These are phyloP conservation scores for Symbiodinium natans DNA, from an alignment of 73 alveolate genomes.

Conservation along the genomic window DNA sequence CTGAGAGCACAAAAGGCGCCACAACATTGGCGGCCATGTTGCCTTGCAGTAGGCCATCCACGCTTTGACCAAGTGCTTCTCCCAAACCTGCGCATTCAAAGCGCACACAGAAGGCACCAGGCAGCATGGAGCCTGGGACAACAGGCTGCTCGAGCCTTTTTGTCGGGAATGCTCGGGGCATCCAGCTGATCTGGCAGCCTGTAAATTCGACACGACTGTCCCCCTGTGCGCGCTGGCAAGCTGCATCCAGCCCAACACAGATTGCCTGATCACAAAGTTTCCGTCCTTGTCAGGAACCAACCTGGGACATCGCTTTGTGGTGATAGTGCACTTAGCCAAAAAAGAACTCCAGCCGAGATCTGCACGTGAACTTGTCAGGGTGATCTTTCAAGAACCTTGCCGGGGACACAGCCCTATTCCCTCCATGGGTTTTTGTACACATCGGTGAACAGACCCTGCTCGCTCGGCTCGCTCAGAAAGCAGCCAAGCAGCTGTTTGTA, in stretches of 20 bases:
- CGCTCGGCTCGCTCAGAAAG: not conserved
- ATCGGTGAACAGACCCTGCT: too few species aligned
- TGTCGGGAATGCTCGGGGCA: slow-evolving; percentile 71
- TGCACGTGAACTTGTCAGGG: slow-evolving; percentile 42
- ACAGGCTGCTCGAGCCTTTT: slow-evolving; percentile 13
- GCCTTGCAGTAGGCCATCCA: slow-evolving; percentile 91
- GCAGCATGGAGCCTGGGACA: not conserved
- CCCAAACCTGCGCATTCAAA: slow-evolving; percentile 37
- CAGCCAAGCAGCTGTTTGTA: slow-evolving; percentile 72
- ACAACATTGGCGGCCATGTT: too few species aligned
- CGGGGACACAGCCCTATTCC: too few species aligned
- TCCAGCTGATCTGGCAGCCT: slow-evolving; percentile 90
- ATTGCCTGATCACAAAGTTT: slow-evolving; percentile 75
- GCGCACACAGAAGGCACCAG: not conserved
- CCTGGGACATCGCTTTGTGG: not conserved
- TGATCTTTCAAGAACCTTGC: slow-evolving; percentile 71
- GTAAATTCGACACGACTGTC: not conserved
- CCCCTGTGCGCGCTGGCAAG: not conserved
- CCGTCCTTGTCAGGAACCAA: slow-evolving; percentile 55
- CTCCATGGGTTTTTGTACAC: too few species aligned
- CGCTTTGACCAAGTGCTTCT: slow-evolving; percentile 67
- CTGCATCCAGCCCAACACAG: too few species aligned
- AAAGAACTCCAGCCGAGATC: not conserved
- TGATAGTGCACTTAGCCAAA: too few species aligned
- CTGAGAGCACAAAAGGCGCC: not conserved